Base-by-base conservation (phyloP, 2,329 filamentous ascomycete genomes). In the Corinectria fuckeliana region DNA sequence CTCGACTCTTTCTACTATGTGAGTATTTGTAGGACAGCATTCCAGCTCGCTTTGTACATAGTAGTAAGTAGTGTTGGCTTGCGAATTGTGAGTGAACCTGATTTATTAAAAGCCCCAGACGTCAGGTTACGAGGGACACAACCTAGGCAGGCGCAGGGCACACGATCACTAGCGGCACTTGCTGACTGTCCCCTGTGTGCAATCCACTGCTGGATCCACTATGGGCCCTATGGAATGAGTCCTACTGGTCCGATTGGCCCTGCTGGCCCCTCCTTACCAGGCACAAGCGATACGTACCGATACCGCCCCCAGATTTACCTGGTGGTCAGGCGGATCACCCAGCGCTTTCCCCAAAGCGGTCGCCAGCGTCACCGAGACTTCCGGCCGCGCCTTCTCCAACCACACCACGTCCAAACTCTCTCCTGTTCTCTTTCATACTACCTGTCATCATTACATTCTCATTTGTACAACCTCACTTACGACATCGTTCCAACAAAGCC, bases 301-400 rank as follows among this genome's bases (percentile, higher is more conserved):
- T 54, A 36, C 56, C 56, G 30, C 60, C 57, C 63, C 63, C 63
- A 52, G 63, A 64, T 58, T 47, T 66, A 20, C 51, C 50, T 51
- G 18, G 28, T 49, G 34, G 5, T 16, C 9, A n/a, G 6, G 16
- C 13, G 18, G 23, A 7, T 18, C 20, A 23, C 18, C 3, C 13
- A 5, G 13, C 25, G 30, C 60, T 60, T 65, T 36, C 30, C 64
- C 49, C 34, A 58, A 67, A 63, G 48, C 62, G 56, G 50, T 53
- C 51, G 23, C 50, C 48, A 16, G 50, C 55, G 60, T 65, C 65
- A 67, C 65, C 65, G 65, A 62, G 62, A 50, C 62, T 56, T 67
- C 64, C 64, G 64, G 57, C 50, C 21, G 39, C 20, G 28, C 41
- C 41, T 28, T 16, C 23, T 34, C 16, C n/a, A 16, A 16, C 23